Percentiles rank a stretch among this genome's conserved stretches.
phyloP scores from a whole-genome alignment of 1,139 yeast species.

The Sugiyamaella novakii region DNA sequence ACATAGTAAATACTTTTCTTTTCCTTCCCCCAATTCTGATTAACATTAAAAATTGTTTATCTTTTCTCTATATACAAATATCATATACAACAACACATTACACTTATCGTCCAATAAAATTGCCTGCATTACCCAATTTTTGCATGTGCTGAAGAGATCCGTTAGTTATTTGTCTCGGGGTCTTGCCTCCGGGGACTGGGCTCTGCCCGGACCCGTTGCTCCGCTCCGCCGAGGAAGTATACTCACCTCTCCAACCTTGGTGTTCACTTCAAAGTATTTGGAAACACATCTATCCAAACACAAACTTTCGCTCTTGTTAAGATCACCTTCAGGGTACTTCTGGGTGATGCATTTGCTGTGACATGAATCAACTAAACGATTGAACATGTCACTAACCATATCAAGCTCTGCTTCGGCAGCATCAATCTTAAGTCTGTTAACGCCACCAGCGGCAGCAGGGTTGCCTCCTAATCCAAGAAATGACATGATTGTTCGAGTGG shows the following conservation, averaged over 20 bases:
- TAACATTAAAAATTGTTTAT: no score
- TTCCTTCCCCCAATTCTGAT: no score
- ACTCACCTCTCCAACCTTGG: constrained; percentile 81
- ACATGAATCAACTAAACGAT: constrained; percentile 79
- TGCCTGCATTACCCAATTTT: constrained; percentile 37
- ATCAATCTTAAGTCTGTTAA: constrained; percentile 46
- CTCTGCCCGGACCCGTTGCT: background rate
- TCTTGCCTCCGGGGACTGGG: background rate
- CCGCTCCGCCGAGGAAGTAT: no score
- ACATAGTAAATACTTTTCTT: no score
- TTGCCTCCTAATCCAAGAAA: constrained; percentile 84
- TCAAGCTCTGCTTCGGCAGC: constrained; percentile 93
- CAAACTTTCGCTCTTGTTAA: constrained; percentile 80
- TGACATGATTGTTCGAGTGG: constrained; percentile 51
- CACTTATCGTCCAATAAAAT: constrained; percentile 31
- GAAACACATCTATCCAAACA: constrained; percentile 98
- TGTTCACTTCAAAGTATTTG: constrained; percentile 94
- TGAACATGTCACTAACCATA: constrained; percentile 97
- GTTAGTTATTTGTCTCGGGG: constrained; percentile 19
- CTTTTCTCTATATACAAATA: constrained; percentile 17
- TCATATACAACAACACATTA: constrained; percentile 2
- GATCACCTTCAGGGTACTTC: constrained; percentile 73
- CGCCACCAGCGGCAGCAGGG: constrained; percentile 41
- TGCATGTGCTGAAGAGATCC: constrained; percentile 39
- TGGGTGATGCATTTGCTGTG: constrained; percentile 79